phyloP scores from a whole-genome alignment of 257 asterid species.

The Penstemon barbatus region DNA sequence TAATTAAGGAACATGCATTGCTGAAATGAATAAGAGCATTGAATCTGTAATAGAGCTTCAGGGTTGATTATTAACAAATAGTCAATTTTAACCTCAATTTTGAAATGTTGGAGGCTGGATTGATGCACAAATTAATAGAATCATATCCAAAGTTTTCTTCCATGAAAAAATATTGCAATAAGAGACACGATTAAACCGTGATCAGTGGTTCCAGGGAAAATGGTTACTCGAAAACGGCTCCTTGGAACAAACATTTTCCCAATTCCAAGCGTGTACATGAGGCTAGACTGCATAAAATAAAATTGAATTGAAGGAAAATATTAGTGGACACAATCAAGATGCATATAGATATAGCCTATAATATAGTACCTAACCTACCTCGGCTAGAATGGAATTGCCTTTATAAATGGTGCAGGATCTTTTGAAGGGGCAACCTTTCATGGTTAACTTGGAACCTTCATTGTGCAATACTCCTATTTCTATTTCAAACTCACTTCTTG shows the following conservation, averaged over 20 bases:
- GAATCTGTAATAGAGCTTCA: too few relatives aligned
- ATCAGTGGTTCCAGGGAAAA: conserved; percentile 75
- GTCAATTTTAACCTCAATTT: too few relatives aligned
- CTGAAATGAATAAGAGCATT: too few relatives aligned
- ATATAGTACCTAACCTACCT: conserved; percentile 44
- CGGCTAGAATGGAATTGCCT: conserved; percentile 68
- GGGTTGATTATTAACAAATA: too few relatives aligned
- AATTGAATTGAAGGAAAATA: conserved; percentile 3
- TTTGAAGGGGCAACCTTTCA: conserved; percentile 84
- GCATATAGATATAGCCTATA: neutral
- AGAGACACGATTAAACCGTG: conserved; percentile 60
- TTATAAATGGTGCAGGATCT: conserved; percentile 88
- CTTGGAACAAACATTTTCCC: conserved; percentile 60
- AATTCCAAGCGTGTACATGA: conserved; percentile 79
- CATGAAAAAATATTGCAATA: conserved; percentile 63
- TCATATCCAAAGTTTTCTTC: conserved; percentile 80
- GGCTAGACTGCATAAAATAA: conserved; percentile 81
- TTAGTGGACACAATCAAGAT: neutral
- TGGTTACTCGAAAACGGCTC: conserved; percentile 74
- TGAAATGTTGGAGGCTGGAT: too few relatives aligned
- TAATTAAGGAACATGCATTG: too few relatives aligned
- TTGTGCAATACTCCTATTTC: too few relatives aligned
- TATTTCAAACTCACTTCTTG: conserved; percentile 52
- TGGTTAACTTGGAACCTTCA: conserved; percentile 49
- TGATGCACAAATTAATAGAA: neutral